Evolutionary conservation across 2,329 filamentous ascomycete species (phyloP), one percentile per base, ranked within the genome.

Genomic region (Rhinocladiella mackenziei): DNA sequence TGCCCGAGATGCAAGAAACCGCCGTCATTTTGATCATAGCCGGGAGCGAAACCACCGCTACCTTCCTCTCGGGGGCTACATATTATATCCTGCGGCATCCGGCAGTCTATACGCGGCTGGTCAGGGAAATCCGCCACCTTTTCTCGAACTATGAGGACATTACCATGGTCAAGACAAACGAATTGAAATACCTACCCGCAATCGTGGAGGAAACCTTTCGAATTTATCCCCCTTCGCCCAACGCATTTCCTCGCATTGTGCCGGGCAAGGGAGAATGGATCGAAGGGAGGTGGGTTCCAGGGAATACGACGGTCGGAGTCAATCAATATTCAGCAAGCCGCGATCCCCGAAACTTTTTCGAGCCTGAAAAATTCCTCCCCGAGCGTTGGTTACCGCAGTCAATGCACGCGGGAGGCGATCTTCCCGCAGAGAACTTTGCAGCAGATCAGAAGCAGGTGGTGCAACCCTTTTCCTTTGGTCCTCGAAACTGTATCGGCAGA

Each of bases 391-490:
- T 71, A 1, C n/a, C n/a, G 28, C 11, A 30, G 28, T 30, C 28
- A 10, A n/a, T 10, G 28, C n/a, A n/a, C n/a, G n/a, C n/a, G n/a
- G n/a, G n/a, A n/a, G n/a, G n/a, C n/a, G n/a, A n/a, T n/a, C n/a
- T n/a, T n/a, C n/a, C n/a, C n/a, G n/a, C n/a, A n/a, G n/a, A n/a
- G n/a, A n/a, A n/a, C n/a, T 30, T 30, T 13, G 28, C n/a, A 14
- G 28, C n/a, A 14, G 28, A 30, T n/a, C 11, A 30, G n/a, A 10
- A 14, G 15, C 15, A 10, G 66, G 64, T 1, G 62, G 72, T 36
- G 69, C 75, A 56, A 70, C 73, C 1, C 76, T 77, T 43, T 66
- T 67, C 2, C 39, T 71, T 2, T 73, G 74, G 0, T 67, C 73
- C 4, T 60, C 20, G 33, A 8, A 41, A 29, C 32, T 45, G 42